These are phyloP conservation scores for Fusarium avenaceum DNA, from an alignment of 2,329 filamentous ascomycete species.

Conservation along the genomic window DNA sequence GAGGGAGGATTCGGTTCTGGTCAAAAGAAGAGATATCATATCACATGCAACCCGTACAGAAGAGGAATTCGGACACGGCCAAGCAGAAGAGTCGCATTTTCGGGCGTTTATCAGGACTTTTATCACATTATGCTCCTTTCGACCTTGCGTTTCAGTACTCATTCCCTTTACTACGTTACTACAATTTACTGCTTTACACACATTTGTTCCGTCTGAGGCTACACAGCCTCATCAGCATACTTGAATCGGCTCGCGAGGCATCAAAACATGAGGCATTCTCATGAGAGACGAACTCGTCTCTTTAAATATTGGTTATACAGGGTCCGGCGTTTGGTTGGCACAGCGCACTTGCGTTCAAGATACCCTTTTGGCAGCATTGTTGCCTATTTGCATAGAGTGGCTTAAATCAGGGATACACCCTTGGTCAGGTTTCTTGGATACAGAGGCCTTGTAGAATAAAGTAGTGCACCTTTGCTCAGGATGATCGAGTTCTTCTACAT, in stretches of 20 bases:
- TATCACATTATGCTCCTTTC: conserved; percentile 39
- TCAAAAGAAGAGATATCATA: conserved; percentile 12
- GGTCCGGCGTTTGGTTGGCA: conserved; percentile 16
- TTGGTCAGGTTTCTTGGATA: background rate
- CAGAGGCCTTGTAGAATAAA: conserved; percentile 14
- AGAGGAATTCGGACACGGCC: conserved; percentile 36
- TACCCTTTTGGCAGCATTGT: conserved; percentile 19
- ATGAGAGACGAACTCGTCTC: background rate
- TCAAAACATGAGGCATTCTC: conserved; percentile 1
- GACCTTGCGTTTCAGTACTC: conserved; percentile 44
- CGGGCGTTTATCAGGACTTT: conserved; percentile 42
- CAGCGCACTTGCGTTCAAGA: conserved; percentile 13
- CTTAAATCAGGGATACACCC: conserved; percentile 16
- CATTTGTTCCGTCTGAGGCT: conserved; percentile 22
- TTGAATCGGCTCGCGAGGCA: conserved; percentile 15
- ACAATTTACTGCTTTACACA: conserved; percentile 42
- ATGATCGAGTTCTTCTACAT: background rate
- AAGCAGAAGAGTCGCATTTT: conserved; percentile 42
- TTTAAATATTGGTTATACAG: background rate
- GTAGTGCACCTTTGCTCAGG: background rate
- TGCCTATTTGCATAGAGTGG: conserved; percentile 1
- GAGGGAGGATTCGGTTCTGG: conserved; percentile 13
- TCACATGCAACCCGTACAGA: conserved; percentile 23
- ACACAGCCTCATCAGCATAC: conserved; percentile 19
- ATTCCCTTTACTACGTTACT: conserved; percentile 45